phyloP scores from a whole-genome alignment of 495 filamentous ascomycete species.

The Penicillium dipodomyicola region DNA sequence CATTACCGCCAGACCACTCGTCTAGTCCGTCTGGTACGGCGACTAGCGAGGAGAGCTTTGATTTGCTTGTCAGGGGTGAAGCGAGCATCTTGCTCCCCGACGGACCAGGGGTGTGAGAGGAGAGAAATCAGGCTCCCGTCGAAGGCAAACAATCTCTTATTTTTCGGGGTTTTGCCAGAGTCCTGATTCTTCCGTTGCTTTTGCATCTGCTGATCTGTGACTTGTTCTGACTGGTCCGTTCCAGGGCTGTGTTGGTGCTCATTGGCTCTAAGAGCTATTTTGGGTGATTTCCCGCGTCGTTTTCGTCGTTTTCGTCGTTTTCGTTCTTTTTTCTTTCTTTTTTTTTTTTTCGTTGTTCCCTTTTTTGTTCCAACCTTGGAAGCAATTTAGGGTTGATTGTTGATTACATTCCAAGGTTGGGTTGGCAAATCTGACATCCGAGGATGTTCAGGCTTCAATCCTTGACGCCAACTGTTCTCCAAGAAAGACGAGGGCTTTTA shows the following conservation, averaged over 20 bases:
- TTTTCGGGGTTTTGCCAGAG: neutral
- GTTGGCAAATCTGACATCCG: neutral
- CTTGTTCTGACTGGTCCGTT: neutral
- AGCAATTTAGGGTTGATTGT: neutral
- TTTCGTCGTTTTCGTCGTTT: neutral
- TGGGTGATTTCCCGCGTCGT: neutral
- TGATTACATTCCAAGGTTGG: neutral
- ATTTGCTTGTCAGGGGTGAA: constrained; percentile 50
- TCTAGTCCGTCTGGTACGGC: constrained; percentile 40
- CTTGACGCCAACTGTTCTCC: neutral
- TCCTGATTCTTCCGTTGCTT: neutral
- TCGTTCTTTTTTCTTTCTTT: neutral
- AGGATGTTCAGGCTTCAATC: neutral
- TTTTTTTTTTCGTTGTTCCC: neutral
- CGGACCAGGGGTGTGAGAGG: constrained; percentile 12
- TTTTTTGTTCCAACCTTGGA: neutral
- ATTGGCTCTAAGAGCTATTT: neutral
- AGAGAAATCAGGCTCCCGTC: constrained; percentile 8
- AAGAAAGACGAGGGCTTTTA: neutral
- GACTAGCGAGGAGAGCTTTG: constrained; percentile 64
- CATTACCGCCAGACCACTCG: constrained; percentile 16
- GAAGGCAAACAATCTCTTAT: constrained; percentile 5
- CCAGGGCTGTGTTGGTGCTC: neutral
- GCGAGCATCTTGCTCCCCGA: constrained; percentile 44
- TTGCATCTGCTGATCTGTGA: constrained; percentile 8